A percentile compares a stretch with the other conserved stretches of the same genome.
phyloP scores from a whole-genome alignment of 2,329 filamentous ascomycete species.

The Alternaria longipes region DNA sequence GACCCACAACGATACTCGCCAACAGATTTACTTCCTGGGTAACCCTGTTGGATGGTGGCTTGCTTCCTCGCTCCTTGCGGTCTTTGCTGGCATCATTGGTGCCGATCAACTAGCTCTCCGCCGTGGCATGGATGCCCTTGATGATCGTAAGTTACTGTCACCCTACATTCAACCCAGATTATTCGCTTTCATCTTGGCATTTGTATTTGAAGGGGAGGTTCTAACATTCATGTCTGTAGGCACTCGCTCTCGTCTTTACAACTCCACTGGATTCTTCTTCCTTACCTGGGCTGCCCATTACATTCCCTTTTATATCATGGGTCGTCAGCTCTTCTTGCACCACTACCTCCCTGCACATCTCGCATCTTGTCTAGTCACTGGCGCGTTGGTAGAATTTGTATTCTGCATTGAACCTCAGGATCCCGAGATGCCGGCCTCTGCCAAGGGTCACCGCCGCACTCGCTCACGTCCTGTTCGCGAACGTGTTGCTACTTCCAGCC shows the following conservation, averaged over 20 bases:
- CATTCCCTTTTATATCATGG: conserved; percentile 97
- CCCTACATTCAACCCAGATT: conserved; percentile 7
- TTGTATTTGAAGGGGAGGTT: conserved; percentile 15
- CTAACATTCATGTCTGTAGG: conserved; percentile 59
- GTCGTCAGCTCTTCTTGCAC: conserved; percentile 95
- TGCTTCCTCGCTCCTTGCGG: conserved; percentile 87
- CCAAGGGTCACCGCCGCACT: conserved; percentile 47
- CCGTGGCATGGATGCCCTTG: conserved; percentile 90
- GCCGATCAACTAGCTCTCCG: conserved; percentile 94
- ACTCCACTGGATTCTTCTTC: conserved; percentile 99
- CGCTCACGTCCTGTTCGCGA: conserved; percentile 80
- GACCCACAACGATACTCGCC: conserved; percentile 92
- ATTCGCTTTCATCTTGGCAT: conserved; percentile 8
- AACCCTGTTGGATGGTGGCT: conserved; percentile 99
- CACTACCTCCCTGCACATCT: conserved; percentile 97
- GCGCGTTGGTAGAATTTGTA: conserved; percentile 92
- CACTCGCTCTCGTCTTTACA: conserved; percentile 92
- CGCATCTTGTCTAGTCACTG: conserved; percentile 87
- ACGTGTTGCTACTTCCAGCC: conserved; percentile 79
- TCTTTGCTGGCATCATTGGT: conserved; percentile 89
- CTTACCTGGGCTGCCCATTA: conserved; percentile 97
- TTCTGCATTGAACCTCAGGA: conserved; percentile 85
- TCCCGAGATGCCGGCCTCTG: conserved; percentile 45
- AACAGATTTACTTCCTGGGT: conserved; percentile 98
- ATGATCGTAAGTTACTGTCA: conserved; percentile 76